Evolutionary conservation across 1,284 basidiomycete species (phyloP).

Genomic region (Tylopilus orsonianus): DNA sequence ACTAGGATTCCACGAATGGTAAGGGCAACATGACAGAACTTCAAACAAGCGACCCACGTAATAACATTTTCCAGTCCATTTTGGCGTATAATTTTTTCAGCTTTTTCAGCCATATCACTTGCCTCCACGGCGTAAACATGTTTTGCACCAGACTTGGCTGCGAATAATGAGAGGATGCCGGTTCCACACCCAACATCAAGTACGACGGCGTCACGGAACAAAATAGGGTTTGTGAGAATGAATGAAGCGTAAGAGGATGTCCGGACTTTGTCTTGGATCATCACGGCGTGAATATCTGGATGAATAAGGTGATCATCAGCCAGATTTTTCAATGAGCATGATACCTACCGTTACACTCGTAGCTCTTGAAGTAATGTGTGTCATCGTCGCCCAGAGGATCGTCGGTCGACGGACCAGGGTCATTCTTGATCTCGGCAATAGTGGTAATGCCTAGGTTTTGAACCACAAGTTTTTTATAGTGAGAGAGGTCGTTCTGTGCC

Average conservation of each 20-base stretch:
- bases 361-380: constrained; percentile 92
- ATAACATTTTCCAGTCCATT: constrained; percentile 81
- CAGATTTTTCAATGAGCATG: neutral
- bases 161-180: constrained; percentile 91
- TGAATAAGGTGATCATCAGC: neutral
- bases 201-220: constrained; percentile 86
- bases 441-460: constrained; percentile 48
- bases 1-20: constrained; percentile 34
- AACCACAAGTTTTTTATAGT: constrained; percentile 58
- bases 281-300: constrained; percentile 74
- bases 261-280: constrained; percentile 87
- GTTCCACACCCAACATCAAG: constrained; percentile 96
- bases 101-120: constrained; percentile 82
- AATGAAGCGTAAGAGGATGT: constrained; percentile 93
- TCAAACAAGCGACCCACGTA: constrained; percentile 46
- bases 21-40: neutral
- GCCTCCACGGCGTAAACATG: constrained; percentile 95
- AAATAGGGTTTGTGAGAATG: constrained; percentile 80
- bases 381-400: constrained; percentile 71
- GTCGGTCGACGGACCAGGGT: constrained; percentile 35
- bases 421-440: constrained; percentile 43
- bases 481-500: constrained; percentile 53
- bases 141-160: constrained; percentile 89
- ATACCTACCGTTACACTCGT: constrained; percentile 81
- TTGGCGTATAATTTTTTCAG: constrained; percentile 75